Evolutionary conservation across 345 rosid genomes (phyloP), one percentile per base, ranked within the genome.

Genomic region (Alliaria petiolata): DNA sequence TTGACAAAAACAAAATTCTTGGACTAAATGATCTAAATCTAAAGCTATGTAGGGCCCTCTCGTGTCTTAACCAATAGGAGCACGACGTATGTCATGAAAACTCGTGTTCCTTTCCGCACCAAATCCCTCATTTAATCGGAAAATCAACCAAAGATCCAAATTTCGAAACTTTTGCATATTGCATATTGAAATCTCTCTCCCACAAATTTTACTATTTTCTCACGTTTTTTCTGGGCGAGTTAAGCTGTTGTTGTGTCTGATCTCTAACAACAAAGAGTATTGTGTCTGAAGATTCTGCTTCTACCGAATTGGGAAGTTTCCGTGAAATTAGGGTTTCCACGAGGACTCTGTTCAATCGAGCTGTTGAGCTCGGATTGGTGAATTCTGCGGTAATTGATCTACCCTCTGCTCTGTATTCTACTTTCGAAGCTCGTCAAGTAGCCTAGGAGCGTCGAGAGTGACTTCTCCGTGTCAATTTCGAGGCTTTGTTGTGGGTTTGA

Each of bases 291-390:
- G 60, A 22, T 56, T 56, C 17, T 12, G 9, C 20, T 69, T 56
- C 5, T 42, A 16, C 56, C 31, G 26, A 64, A 70, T 57, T 56
- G 62, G 53, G 65, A 67, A 52, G 49, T 40, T 40, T 66, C 54
- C 2, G 13, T 8, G 52, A 62, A 28, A 54, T 68, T 76, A 70
- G 80, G 80, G 80, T 76, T 70, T 76, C 66, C 34, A 4, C 35
- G 40, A 72, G 13, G 61, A 19, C 67, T 58, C 72, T 46, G 79
- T 49, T 69, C 67, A 62, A 59, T 76, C 71, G 66, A 76, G 79
- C 67, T 76, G 34, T 15, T 53, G 59, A 30, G 70, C 38, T 68
- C 47, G 35, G 14, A 12, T 62, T 43, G 76, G 74, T 70, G 67
- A 64, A 57, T 39, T 57, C 25, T 15, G 1, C 36, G 75, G 79